Conservation (phyloP, 345 rosid genomes). For the Lumnitzera racemosa region DNA sequence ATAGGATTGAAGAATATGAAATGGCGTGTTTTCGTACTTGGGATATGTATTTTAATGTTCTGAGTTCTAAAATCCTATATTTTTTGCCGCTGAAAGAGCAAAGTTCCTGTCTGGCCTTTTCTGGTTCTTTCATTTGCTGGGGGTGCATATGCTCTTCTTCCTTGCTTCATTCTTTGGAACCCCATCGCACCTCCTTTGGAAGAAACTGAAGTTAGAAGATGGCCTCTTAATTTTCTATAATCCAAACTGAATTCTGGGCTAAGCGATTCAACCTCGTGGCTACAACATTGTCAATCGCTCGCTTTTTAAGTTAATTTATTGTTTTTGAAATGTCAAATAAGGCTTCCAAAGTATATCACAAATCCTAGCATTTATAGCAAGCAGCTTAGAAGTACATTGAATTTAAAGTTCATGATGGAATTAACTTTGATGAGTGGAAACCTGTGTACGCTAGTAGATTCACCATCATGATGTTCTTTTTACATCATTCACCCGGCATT, state of each 20-base stretch:
- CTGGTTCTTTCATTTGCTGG: constrained; percentile 50
- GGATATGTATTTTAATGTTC: neutral
- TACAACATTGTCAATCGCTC: neutral
- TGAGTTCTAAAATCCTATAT: constrained; percentile 5
- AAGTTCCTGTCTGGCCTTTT: constrained; percentile 71
- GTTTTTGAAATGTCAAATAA: neutral
- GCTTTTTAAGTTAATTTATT: neutral
- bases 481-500: neutral
- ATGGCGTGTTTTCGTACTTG: too few relatives aligned
- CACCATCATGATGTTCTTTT: neutral
- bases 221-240: constrained; percentile 81
- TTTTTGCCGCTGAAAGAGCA: constrained; percentile 37
- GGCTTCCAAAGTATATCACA: too few relatives aligned
- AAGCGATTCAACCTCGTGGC: constrained; percentile 9
- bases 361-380: too few relatives aligned
- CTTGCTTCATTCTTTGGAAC: constrained; percentile 85
- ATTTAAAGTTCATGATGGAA: too few relatives aligned
- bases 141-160: constrained; percentile 76
- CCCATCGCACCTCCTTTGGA: constrained; percentile 80
- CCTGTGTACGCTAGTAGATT: neutral
- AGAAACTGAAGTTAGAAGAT: constrained; percentile 45
- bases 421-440: too few relatives aligned
- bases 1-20: too few relatives aligned
- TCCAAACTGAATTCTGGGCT: constrained; percentile 76
- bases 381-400: too few relatives aligned